These are phyloP conservation scores for Intubia oerlemansii DNA, from an alignment of 2,329 filamentous ascomycete genomes.

Conservation along the genomic window DNA sequence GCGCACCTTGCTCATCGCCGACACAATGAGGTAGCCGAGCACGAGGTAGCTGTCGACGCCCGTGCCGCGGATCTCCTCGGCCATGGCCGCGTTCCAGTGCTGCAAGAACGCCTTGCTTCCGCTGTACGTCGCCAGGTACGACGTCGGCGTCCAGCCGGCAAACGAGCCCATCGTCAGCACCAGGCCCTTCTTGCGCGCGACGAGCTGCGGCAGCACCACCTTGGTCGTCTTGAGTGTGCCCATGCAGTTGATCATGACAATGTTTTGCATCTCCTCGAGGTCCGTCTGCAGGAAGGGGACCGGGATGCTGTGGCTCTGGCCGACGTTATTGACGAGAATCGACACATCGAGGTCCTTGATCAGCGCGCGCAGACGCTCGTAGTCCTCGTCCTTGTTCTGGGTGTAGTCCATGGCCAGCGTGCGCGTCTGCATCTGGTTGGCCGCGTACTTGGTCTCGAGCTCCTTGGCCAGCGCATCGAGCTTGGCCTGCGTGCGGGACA, in stretches of 20 bases:
- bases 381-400: constrained; percentile 58
- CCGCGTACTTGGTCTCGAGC: constrained; percentile 47
- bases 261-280: constrained; percentile 62
- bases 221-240: constrained; percentile 79
- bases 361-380: constrained; percentile 46
- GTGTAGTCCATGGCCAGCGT: constrained; percentile 83
- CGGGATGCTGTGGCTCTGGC: constrained; percentile 81
- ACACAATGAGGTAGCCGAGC: constrained; percentile 81
- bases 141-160: constrained; percentile 77
- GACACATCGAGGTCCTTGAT: constrained; percentile 58
- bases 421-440: constrained; percentile 44
- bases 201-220: constrained; percentile 66
- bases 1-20: constrained; percentile 92
- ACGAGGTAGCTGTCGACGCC: constrained; percentile 82
- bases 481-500: constrained; percentile 90
- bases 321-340: constrained; percentile 92
- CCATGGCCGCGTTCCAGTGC: constrained; percentile 79
- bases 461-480: constrained; percentile 57
- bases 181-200: constrained; percentile 62
- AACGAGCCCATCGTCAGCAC: constrained; percentile 97
- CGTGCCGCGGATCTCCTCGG: constrained; percentile 57
- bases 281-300: constrained; percentile 69
- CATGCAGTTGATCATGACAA: constrained; percentile 87
- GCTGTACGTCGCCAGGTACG: constrained; percentile 85
- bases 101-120: constrained; percentile 97